phyloP scores from a whole-genome alignment of 2,329 filamentous ascomycete species.

The Colletotrichum sp. region DNA sequence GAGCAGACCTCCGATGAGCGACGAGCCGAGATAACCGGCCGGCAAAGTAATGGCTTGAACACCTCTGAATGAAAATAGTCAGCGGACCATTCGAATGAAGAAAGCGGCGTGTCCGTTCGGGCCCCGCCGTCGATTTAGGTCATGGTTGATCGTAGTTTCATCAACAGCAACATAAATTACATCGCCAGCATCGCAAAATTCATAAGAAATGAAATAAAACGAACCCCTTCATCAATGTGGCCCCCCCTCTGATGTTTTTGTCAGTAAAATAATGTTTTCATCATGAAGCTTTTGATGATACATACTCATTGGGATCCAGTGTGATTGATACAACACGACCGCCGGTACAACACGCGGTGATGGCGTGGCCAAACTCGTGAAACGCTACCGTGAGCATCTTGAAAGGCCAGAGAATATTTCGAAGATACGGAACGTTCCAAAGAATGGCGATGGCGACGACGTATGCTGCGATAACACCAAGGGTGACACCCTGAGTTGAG shows the following conservation, averaged over 20 bases:
- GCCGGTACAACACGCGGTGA: slow-evolving; percentile 74
- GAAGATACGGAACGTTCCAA: slow-evolving; percentile 82
- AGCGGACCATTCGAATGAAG: not conserved
- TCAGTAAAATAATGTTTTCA: not conserved
- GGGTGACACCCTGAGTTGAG: slow-evolving; percentile 72
- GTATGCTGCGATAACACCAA: slow-evolving; percentile 75
- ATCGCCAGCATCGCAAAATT: not conserved
- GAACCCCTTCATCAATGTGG: slow-evolving; percentile 69
- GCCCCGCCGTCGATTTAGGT: not conserved
- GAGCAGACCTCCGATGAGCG: slow-evolving; percentile 76
- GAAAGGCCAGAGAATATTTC: slow-evolving; percentile 79
- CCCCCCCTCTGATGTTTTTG: slow-evolving; percentile 47
- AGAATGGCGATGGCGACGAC: slow-evolving; percentile 74
- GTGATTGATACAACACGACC: slow-evolving; percentile 77
- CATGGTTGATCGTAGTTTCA: not conserved
- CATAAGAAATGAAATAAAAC: not conserved
- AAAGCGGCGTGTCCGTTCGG: not conserved
- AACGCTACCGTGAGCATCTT: slow-evolving; percentile 88
- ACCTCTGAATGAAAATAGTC: not conserved
- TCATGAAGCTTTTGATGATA: not conserved
- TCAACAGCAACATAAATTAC: not conserved
- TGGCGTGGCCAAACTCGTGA: slow-evolving; percentile 80
- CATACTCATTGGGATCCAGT: slow-evolving; percentile 71
- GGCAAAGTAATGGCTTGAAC: slow-evolving; percentile 70
- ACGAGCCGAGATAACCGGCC: slow-evolving; percentile 79